Evolutionary conservation across 176 grass and related monocot genomes (phyloP).

Genomic region (Areca catechu): DNA sequence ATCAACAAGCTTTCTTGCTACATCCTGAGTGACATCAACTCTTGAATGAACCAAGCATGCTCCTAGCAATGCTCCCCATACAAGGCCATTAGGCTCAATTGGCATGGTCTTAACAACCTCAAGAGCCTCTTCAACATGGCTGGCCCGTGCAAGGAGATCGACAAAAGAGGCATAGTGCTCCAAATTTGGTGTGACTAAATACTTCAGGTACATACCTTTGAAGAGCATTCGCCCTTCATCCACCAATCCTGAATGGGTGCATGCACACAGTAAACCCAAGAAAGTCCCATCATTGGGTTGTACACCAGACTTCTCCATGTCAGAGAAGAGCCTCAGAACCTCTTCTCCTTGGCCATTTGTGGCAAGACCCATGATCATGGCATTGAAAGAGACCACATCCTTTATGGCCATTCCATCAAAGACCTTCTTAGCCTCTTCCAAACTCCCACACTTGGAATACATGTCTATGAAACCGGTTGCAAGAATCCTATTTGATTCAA

Average conservation of each 20-base stretch:
- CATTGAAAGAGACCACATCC: conserved; percentile 12
- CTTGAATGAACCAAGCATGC: conserved; percentile 16
- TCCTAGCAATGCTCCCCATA: conserved; percentile 19
- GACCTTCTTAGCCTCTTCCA: conserved; percentile 7
- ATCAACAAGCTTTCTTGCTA: conserved; percentile 12
- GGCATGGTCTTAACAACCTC: conserved; percentile 9
- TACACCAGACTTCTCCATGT: conserved; percentile 4
- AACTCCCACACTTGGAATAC: conserved; percentile 18
- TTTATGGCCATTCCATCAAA: conserved; percentile 5
- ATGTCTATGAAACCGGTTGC: conserved; percentile 19
- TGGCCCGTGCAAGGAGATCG: conserved; percentile 16
- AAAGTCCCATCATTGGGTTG: conserved; percentile 14
- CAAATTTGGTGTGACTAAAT: conserved; percentile 5
- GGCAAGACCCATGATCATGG: conserved; percentile 20
- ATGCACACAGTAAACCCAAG: conserved; percentile 15
- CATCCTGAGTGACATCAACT: conserved; percentile 15
- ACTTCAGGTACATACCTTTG: background rate
- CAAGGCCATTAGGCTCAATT: conserved; percentile 9
- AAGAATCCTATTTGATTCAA: conserved; percentile 13
- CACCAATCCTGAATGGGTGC: conserved; percentile 17
- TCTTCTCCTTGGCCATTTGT: conserved; percentile 9
- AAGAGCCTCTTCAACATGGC: conserved; percentile 13
- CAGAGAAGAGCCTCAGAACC: conserved; percentile 9
- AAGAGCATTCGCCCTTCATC: conserved; percentile 13
- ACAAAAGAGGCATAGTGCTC: conserved; percentile 15